Evolutionary conservation across 1,284 basidiomycete genomes (phyloP).

Genomic region (Volvariella surrecta): DNA sequence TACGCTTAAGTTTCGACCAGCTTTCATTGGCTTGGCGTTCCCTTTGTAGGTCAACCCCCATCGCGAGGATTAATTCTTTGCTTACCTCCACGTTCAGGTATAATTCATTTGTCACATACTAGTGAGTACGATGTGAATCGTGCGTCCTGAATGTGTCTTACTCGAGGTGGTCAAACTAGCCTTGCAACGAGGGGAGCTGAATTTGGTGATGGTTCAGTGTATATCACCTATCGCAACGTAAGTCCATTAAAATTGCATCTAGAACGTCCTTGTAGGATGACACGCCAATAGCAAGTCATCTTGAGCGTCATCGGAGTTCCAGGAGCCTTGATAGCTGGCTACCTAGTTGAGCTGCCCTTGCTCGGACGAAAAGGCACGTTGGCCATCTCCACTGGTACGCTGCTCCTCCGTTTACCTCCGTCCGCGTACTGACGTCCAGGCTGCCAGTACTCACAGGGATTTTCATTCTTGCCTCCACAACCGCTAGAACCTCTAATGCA

Average conservation of each 20-base stretch:
- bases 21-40: slow-evolving; percentile 51
- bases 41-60: slow-evolving; percentile 47
- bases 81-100: slow-evolving; percentile 34
- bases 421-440: slow-evolving; percentile 2
- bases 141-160: too few relatives aligned
- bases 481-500: slow-evolving; percentile 15
- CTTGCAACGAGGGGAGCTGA: too few relatives aligned
- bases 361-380: slow-evolving; percentile 23
- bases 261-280: too few relatives aligned
- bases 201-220: slow-evolving; percentile 17
- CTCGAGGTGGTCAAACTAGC: too few relatives aligned
- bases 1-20: slow-evolving; percentile 10
- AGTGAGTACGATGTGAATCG: too few relatives aligned
- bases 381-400: background rate
- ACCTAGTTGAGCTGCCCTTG: slow-evolving; percentile 33
- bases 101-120: too few relatives aligned
- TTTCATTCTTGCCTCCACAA: background rate
- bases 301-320: slow-evolving; percentile 44
- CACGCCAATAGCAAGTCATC: slow-evolving; percentile 24
- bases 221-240: slow-evolving; percentile 36
- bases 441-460: background rate
- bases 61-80: too few relatives aligned
- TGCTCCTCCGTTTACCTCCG: too few relatives aligned
- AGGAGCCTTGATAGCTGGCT: slow-evolving; percentile 47
- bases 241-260: too few relatives aligned